Evolutionary conservation across 768 basidiomycete species (phyloP), one percentile per base, ranked within the genome.

Genomic region (Hemileccinum rubropunctum): DNA sequence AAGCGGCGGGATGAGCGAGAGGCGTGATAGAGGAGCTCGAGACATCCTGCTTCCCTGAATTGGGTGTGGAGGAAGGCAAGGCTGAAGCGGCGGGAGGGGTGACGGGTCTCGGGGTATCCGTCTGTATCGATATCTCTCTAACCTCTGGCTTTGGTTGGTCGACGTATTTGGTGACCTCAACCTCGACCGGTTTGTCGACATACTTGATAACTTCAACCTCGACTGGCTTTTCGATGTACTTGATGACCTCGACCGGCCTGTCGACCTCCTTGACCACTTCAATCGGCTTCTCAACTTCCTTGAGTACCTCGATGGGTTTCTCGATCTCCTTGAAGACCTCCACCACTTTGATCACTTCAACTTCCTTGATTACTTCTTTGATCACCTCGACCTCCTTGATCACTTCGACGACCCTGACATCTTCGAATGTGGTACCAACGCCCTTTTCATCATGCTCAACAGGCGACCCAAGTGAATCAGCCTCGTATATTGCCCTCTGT

Each of bases 101-200:
- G 18, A 58, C 44, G 14, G 69, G 68, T 34, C 60, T 50, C 20
- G 69, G 63, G 43, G 77, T 76, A 53, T 93, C 91, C 1, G 90
- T 92, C 71, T 93, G 90, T 30, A 84, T 82, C 3, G 83, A 86
- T 52, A 82, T 87, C 58, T 93, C 90, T 62, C 74, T 83, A 28
- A 80, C 69, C 57, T 88, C 83, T 0, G 82, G 80, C 63, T 82
- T 87, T 11, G 80, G 81, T 17, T 67, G 67, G 8, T 67, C 66
- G 11, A 58, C 26, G 18, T 58, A 59, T 37, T 58, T 58, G 48
- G 30, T 56, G 51, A 61, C 60, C 33, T 59, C 54, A 8, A 56
- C 46, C 27, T 59, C 54, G 23, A 62, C 54, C 33, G 79, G 81
- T 12, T 68, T 67, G 12, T 67, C 64, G 20, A 63, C 54, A 18